Percentiles rank a stretch among this genome's conserved stretches.
Evolutionary conservation across 2,329 filamentous ascomycete genomes (phyloP).

Genomic region (Calonectria montana): DNA sequence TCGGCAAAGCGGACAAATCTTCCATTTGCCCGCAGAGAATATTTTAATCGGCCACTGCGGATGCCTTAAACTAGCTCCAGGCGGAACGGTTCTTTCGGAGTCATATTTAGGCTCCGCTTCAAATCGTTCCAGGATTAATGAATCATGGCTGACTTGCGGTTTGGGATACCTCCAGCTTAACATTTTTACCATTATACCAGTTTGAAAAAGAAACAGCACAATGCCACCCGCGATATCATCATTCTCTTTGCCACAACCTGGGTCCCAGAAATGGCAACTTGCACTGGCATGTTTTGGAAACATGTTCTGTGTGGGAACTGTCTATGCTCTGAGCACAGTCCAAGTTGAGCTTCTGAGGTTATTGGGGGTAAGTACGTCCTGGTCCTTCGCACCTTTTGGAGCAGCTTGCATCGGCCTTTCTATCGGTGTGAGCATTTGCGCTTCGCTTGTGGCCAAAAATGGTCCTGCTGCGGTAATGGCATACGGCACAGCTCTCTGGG

Average conservation of each 20-base stretch:
- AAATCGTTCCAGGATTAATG: background rate
- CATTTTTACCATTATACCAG: background rate
- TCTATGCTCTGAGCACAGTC: conserved; percentile 17
- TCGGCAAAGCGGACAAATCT: background rate
- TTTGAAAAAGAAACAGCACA: background rate
- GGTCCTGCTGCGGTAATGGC: background rate
- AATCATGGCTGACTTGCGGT: background rate
- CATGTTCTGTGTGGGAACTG: conserved; percentile 20
- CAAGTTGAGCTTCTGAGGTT: conserved; percentile 11
- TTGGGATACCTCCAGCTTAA: background rate
- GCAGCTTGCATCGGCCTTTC: conserved; percentile 11
- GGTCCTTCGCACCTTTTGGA: conserved; percentile 11
- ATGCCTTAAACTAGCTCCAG: background rate
- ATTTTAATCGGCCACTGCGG: background rate
- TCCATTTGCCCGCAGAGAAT: background rate
- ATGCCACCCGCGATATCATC: background rate
- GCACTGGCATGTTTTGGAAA: conserved; percentile 13
- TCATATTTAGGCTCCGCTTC: background rate
- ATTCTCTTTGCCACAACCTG: background rate
- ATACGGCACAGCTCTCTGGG: conserved; percentile 11
- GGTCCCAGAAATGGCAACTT: background rate
- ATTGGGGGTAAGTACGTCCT: background rate
- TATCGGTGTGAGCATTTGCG: conserved; percentile 2
- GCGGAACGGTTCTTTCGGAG: background rate
- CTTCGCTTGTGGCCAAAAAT: background rate